Evolutionary conservation across 2,329 filamentous ascomycete genomes (phyloP).

Genomic region (Aphanocladium album): DNA sequence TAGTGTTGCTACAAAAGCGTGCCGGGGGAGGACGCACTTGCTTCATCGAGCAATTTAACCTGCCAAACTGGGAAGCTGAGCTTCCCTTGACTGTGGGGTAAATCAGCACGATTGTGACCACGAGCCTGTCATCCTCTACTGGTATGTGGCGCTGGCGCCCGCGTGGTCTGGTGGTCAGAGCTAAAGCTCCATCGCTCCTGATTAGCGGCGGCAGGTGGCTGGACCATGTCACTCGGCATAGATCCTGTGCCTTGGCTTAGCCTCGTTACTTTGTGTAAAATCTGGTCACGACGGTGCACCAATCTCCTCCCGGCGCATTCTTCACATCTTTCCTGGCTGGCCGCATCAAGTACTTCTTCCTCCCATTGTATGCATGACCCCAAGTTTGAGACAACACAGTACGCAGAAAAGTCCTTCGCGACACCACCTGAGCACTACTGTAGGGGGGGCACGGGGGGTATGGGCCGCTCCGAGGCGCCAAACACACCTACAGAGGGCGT

Average conservation of each 20-base stretch:
- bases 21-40: background rate
- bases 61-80: constrained; percentile 3
- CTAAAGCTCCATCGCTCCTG: background rate
- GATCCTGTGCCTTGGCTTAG: background rate
- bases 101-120: background rate
- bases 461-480: too few species aligned
- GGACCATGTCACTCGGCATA: background rate
- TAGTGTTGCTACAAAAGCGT: background rate
- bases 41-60: background rate
- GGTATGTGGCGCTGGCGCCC: background rate
- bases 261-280: background rate
- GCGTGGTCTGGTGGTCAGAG: background rate
- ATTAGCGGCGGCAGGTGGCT: background rate
- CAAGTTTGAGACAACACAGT: too few species aligned
- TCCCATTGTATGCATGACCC: background rate
- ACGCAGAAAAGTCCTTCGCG: background rate
- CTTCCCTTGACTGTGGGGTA: background rate
- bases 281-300: background rate
- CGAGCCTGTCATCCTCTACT: background rate
- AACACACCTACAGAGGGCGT: too few species aligned
- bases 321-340: background rate
- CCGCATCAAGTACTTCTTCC: background rate
- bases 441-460: too few species aligned
- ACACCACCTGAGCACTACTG: background rate
- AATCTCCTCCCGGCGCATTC: background rate